Conservation (phyloP, 306 rosid genomes). For the Bauhinia variegata region DNA sequence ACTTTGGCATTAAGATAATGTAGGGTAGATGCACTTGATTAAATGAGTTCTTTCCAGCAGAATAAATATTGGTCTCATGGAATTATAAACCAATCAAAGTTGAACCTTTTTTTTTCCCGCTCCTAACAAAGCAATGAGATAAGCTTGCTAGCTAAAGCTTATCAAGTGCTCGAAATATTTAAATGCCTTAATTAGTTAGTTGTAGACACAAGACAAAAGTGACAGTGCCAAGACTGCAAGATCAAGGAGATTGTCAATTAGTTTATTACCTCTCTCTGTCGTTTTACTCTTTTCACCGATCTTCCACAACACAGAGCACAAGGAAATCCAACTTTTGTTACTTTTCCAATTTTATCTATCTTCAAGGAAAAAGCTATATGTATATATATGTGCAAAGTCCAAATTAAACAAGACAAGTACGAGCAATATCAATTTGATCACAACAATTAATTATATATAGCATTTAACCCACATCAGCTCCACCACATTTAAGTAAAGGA, state of each 20-base stretch:
- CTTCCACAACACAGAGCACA: constrained; percentile 59
- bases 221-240: constrained; percentile 54
- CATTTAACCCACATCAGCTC: constrained; percentile 33
- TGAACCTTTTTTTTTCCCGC: constrained; percentile 24
- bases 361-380: constrained; percentile 28
- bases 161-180: constrained; percentile 8
- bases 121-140: constrained; percentile 20
- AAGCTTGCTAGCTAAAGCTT: constrained; percentile 3
- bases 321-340: constrained; percentile 54
- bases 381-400: background rate
- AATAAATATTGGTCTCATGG: constrained; percentile 26
- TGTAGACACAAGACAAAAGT: constrained; percentile 44
- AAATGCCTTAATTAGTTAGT: constrained; percentile 35
- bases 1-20: background rate
- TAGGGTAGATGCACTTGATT: background rate
- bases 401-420: constrained; percentile 39
- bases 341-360: constrained; percentile 42
- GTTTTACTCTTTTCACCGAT: constrained; percentile 41
- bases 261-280: constrained; percentile 32
- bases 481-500: constrained; percentile 28
- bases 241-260: constrained; percentile 51
- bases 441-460: background rate
- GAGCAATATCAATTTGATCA: constrained; percentile 40
- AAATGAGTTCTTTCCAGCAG: background rate
- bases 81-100: constrained; percentile 33